Evolutionary conservation across 371 early-diverging fungal genomes (phyloP), one percentile per base, ranked within the genome.

Genomic region (Actinomucor elegans): DNA sequence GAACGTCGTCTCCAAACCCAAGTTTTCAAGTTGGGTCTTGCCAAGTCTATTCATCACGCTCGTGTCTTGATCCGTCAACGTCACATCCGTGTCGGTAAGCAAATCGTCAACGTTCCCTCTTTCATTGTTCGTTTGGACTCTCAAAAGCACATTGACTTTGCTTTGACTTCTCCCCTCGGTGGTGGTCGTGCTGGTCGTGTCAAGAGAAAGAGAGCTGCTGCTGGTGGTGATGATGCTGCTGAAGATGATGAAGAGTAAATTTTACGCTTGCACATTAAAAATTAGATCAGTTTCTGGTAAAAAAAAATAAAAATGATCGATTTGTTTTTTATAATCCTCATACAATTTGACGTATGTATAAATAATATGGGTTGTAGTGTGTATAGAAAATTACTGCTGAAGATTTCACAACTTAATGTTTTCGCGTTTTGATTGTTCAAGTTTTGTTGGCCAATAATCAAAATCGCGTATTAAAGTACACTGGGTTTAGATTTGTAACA

Each of bases 1-100:
- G 98, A 99, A 83, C 92, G 99, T 69, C 93, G 99, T 71, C 93
- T 99, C 64, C 99, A 99, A 85, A 96, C 98, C 69, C 96, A 95
- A 85, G 99, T 99, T 61, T 97, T 96, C 92, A 94, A 96, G 89
- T 85, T 91, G 54, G 99, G 99, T 60, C 84, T 99, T 56, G 99
- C 99, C 80, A 97, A 94, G 87, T 96, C 96, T 59, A 94, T 99
- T 69, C 99, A 99, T 87, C 98, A 99, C 79, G 99, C 99, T 53
- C 94, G 99, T 86, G 96, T 96, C 69, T 80, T 99, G 69, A 99
- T 99, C 83, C 90, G 93, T 66, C 97, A 96, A 78, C 89, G 93
- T 62, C 99, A 99, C 90, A 99, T 99, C 78, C 93, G 92, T 66
- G 99, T 98, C 71, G 99, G 99, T 75, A 97, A 96, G 89, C 98